phyloP scores from a whole-genome alignment of 1,284 basidiomycete species.

The Rhodotorula sp. region DNA sequence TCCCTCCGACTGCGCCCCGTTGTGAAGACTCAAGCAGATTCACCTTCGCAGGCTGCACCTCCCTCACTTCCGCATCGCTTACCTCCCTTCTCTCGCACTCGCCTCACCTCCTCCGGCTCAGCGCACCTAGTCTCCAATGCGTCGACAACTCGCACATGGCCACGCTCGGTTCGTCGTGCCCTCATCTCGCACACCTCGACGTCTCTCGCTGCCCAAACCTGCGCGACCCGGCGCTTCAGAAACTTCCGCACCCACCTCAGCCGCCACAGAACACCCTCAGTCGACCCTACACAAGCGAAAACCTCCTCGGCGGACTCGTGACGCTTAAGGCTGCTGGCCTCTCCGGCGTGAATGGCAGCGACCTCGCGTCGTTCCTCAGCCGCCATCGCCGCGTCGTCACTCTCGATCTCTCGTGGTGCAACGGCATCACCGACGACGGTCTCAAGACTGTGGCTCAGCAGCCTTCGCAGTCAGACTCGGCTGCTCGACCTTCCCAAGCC shows the following conservation, averaged over 20 bases:
- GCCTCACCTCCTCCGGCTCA: slow-evolving; percentile 60
- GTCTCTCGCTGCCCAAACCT: slow-evolving; percentile 70
- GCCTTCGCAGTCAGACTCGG: no score
- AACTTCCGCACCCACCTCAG: slow-evolving; percentile 50
- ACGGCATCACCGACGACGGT: slow-evolving; percentile 10
- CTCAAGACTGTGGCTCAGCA: background rate
- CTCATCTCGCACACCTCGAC: slow-evolving; percentile 62
- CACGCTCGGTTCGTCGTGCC: slow-evolving; percentile 60
- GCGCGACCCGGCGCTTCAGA: slow-evolving; percentile 59
- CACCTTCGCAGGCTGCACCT: slow-evolving; percentile 59
- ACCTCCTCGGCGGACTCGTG: slow-evolving; percentile 51
- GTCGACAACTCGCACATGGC: slow-evolving; percentile 72
- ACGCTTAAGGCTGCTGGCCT: slow-evolving; percentile 66
- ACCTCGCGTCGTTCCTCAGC: slow-evolving; percentile 65
- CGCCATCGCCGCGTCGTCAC: slow-evolving; percentile 18
- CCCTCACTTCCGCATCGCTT: slow-evolving; percentile 63
- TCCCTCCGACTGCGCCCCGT: background rate
- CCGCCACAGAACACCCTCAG: no score
- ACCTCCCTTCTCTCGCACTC: slow-evolving; percentile 68
- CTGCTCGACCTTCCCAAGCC: background rate
- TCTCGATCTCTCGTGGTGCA: slow-evolving; percentile 23
- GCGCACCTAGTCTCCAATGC: slow-evolving; percentile 64
- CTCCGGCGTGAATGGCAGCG: slow-evolving; percentile 67
- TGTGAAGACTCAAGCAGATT: no score
- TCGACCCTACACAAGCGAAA: no score